Evolutionary conservation across 495 filamentous ascomycete species (phyloP).

Genomic region (Astrothelium macrocarpum): DNA sequence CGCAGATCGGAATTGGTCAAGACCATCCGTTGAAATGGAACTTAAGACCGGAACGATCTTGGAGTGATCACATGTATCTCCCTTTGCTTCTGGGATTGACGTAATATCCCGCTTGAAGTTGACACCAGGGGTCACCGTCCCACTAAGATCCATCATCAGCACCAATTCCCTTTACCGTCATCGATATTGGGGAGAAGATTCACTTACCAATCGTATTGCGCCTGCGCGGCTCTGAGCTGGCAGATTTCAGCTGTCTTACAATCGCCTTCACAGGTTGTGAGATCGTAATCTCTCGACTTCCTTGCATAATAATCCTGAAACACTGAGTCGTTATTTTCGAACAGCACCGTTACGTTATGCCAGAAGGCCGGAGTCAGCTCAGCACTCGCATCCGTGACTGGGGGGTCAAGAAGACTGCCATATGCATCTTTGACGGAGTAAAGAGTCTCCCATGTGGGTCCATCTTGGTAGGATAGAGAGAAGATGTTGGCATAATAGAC

Average conservation of each 20-base stretch:
- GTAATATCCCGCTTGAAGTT: slow-evolving; percentile 1
- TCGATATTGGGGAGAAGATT: neutral
- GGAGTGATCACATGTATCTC: neutral
- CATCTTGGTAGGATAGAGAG: slow-evolving; percentile 32
- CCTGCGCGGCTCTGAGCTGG: slow-evolving; percentile 31
- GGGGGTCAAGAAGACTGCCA: slow-evolving; percentile 36
- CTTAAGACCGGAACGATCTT: neutral
- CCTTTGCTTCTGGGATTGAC: neutral
- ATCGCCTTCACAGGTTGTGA: slow-evolving; percentile 27
- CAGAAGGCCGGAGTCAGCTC: slow-evolving; percentile 49
- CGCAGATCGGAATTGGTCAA: neutral
- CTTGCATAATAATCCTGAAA: slow-evolving; percentile 36
- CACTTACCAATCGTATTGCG: slow-evolving; percentile 10
- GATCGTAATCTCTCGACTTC: slow-evolving; percentile 32
- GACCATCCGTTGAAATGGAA: neutral
- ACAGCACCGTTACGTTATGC: slow-evolving; percentile 45
- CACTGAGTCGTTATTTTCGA: slow-evolving; percentile 29
- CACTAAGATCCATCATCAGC: neutral
- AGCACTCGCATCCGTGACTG: slow-evolving; percentile 26
- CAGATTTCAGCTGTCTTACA: slow-evolving; percentile 37
- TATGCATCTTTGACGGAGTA: slow-evolving; percentile 48
- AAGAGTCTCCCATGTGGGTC: slow-evolving; percentile 42
- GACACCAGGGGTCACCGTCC: neutral
- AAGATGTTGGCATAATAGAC: slow-evolving; percentile 46
- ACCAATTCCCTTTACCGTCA: neutral